Base-by-base conservation (phyloP, 2,329 filamentous ascomycete genomes). In the Purpureocillium lavendulum region DNA sequence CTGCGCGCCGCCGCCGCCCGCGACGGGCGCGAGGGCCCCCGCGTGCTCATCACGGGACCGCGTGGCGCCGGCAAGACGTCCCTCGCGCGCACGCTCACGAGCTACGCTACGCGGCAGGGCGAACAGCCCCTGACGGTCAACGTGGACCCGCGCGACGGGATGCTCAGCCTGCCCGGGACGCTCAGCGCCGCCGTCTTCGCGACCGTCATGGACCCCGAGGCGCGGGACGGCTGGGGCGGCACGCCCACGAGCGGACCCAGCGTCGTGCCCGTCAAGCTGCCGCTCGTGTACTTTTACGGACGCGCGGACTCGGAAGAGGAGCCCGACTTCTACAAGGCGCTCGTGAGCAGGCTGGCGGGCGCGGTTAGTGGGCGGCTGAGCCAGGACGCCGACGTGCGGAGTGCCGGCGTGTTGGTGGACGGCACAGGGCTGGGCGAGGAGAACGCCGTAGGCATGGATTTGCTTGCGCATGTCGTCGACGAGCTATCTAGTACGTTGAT, bases 191-290 rank as follows among this genome's bases (percentile, higher is more conserved):
- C 84, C n/a, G 85, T 87, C 4, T 88, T 94, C 55, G 84, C 84
- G 9, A 87, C 84, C 1, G 77, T 94, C 51, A 77, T 97, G 65
- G 90, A 97, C 59, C 73, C 94, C 1, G 73, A 77, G 51, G 69
- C 71, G 2, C 85, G 90, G 53, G 82, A 87, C 45, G 87, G 85
- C 15, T 96, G 88, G 81, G 92, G 92, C 9, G 87, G 77, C 49
- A 89, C 87, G 50, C 89, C 90, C 0, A 94, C 89, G 52, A 94
- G 85, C 48, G 92, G 90, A 0, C 89, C 92, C 1, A 92, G 84
- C 50, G 77, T 81, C 1, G 80, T 94, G 14, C 89, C 90, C 0
- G 87, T 95, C 38, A 97, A 96, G 67, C 71, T 95, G 51, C 92
- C 92, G 5, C 66, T 98, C 39, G 87, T 90, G 21, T 94, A 95